Base-by-base conservation (phyloP, 257 asterid species). In the Solanum paucissectum region DNA sequence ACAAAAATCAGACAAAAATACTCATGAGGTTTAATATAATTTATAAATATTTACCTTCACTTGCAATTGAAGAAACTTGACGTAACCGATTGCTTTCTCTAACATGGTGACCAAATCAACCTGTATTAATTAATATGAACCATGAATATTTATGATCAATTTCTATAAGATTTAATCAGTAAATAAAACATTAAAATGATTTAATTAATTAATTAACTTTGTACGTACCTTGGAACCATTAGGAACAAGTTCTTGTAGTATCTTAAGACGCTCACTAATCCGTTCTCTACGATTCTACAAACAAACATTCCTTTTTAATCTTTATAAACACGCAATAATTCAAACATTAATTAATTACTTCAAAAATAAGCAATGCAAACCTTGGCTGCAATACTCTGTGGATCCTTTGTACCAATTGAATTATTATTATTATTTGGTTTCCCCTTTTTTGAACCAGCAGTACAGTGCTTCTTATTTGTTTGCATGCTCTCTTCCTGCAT, bases 101-200 rank as follows among this genome's bases (percentile, higher is more conserved):
- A 96, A 88, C 99, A 95, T 96, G 81, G 98, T 95, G 23, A 96
- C 99, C 93, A 96, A 92, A 94, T 96, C 99, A 91, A 96, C 99
- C 99, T 96, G 88, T 86, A 90, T 23, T 18, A 13, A 79, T 79
- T 36, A 75, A 71, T 73, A 52, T 27, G 49, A 5, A 37, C 23
- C 23, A 58, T 21, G 7, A 12, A 29, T 66, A 66, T 25, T 58
- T 64, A 25, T 58, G 62, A 16, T 73, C 21, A 66, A 60, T 79
- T 88, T 38, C 66, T 23, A 77, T n/a, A 27, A 34, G 29, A n/a
- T 34, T 55, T 55, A 55, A 18, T 25, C 3, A 69, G 85, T 36
- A 83, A 84, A 1, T 12, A 7, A 7, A 83, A 7, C 13, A 9
- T 8, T 8, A 36, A 58, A 44, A 79, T 16, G 33, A 46, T 18